These are phyloP conservation scores for Porphyrellus cyaneotinctus DNA, from an alignment of 768 basidiomycete genomes.

Conservation along the genomic window DNA sequence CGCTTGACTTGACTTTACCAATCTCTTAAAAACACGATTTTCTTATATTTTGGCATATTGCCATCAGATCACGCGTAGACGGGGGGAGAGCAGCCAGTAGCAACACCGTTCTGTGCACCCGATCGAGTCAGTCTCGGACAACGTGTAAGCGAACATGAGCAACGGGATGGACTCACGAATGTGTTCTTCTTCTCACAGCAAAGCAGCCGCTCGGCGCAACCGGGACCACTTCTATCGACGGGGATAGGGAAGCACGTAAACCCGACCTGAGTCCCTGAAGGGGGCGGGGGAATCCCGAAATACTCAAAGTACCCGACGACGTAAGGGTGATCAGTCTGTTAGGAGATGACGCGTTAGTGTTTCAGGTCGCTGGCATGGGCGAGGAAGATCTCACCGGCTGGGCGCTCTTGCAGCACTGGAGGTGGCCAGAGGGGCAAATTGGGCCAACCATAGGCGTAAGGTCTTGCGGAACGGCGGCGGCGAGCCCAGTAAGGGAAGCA, in stretches of 20 bases:
- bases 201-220: not conserved
- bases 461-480: no score
- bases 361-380: not conserved
- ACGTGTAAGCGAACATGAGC: not conserved
- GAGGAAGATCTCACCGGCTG: not conserved
- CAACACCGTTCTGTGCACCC: not conserved
- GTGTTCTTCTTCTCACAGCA: conserved; percentile 1
- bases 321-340: not conserved
- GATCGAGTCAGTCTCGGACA: not conserved
- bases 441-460: not conserved
- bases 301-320: not conserved
- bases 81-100: not conserved
- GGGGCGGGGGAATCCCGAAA: no score
- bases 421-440: conserved; percentile 39
- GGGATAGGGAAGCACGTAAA: no score
- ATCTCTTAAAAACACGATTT: not conserved
- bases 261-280: no score
- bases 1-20: not conserved
- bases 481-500: no score
- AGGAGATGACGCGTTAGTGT: not conserved
- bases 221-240: not conserved
- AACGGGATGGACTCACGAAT: not conserved
- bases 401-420: conserved; percentile 12
- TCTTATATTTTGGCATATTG: not conserved
- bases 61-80: not conserved